These are phyloP conservation scores for Podaxis carcinomalis DNA, from an alignment of 768 basidiomycete species.

Conservation along the genomic window DNA sequence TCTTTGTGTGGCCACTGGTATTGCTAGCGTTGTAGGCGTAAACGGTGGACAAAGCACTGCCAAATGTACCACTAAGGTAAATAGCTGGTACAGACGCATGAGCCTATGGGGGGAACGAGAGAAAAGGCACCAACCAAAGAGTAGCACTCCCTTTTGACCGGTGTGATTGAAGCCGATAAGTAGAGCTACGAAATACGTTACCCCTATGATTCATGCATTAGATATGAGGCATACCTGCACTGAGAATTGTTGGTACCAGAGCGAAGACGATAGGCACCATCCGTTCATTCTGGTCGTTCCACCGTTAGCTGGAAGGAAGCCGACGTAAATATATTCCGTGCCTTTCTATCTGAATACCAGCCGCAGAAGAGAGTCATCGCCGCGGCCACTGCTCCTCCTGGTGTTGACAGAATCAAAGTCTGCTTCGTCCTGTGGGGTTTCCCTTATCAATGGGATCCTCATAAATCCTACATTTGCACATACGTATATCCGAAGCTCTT, in stretches of 20 bases:
- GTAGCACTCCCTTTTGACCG: conserved; percentile 43
- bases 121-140: conserved; percentile 41
- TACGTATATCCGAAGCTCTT: conserved; percentile 63
- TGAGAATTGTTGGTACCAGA: conserved; percentile 54
- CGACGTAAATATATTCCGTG: conserved; percentile 10
- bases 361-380: conserved; percentile 48
- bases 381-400: conserved; percentile 47
- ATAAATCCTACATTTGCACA: conserved; percentile 9
- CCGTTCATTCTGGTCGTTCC: conserved; percentile 39
- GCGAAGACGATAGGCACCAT: conserved; percentile 60
- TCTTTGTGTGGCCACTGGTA: conserved; percentile 64
- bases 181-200: conserved; percentile 28
- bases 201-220: background rate
- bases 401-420: conserved; percentile 56
- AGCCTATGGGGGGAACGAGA: background rate
- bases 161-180: conserved; percentile 50
- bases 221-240: conserved; percentile 34
- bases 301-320: background rate
- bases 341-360: conserved; percentile 66
- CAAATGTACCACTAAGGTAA: conserved; percentile 53
- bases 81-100: conserved; percentile 27
- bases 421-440: conserved; percentile 42
- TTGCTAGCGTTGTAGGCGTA: conserved; percentile 67
- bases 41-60: conserved; percentile 52
- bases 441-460: background rate